A percentile compares a stretch with the other conserved stretches of the same genome.
Conservation (phyloP, 2,329 filamentous ascomycete species). For the Venturiaceae sp. region DNA sequence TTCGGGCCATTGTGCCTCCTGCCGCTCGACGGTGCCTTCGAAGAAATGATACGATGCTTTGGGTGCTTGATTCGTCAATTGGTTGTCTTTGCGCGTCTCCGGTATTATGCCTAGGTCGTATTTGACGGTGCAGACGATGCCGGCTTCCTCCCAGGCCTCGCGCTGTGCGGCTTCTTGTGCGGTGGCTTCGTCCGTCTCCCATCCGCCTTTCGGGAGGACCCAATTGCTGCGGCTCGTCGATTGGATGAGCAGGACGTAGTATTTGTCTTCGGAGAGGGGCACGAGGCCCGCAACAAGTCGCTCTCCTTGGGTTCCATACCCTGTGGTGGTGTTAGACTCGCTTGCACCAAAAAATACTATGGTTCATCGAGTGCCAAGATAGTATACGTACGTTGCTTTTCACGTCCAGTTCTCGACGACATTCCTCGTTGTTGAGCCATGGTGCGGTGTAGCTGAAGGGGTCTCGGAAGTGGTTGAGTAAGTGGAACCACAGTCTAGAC, state of each 20-base stretch:
- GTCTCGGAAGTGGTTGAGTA: background rate
- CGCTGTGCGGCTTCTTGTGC: constrained; percentile 72
- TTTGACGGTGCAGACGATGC: constrained; percentile 75
- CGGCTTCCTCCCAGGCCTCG: constrained; percentile 97
- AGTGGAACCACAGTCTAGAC: too few relatives aligned
- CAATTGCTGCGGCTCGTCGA: constrained; percentile 84
- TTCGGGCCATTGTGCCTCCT: constrained; percentile 87
- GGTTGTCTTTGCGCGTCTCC: constrained; percentile 57
- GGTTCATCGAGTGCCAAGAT: background rate
- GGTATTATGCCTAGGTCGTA: constrained; percentile 79
- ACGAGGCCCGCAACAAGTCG: constrained; percentile 92
- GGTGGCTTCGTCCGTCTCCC: constrained; percentile 89
- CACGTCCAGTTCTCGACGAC: constrained; percentile 65
- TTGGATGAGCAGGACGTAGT: constrained; percentile 85
- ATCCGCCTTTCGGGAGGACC: constrained; percentile 96
- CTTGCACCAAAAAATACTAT: background rate
- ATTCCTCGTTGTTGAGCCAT: constrained; percentile 40
- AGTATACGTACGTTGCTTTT: constrained; percentile 57
- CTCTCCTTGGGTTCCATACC: constrained; percentile 86
- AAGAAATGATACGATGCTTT: constrained; percentile 75
- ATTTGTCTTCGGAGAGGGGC: constrained; percentile 75
- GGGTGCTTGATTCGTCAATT: constrained; percentile 50
- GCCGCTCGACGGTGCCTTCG: constrained; percentile 77
- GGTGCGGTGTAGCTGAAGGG: background rate
- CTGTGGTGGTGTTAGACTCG: constrained; percentile 37